Percentiles rank a stretch among this genome's conserved stretches.
phyloP scores from a whole-genome alignment of 768 basidiomycete genomes.

The Hydnomerulius pinastri region DNA sequence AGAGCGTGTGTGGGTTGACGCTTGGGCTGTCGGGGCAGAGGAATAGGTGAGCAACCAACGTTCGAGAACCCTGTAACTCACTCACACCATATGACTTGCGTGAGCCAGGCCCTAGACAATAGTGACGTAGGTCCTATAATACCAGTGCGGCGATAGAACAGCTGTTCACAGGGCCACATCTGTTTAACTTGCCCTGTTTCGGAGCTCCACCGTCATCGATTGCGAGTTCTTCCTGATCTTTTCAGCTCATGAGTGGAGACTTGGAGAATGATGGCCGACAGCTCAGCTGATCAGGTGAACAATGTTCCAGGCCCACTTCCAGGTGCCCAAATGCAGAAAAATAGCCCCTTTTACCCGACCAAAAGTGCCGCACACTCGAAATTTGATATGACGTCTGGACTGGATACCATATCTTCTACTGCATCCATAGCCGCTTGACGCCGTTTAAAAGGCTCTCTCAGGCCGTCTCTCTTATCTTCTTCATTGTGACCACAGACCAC shows the following conservation, averaged over 20 bases:
- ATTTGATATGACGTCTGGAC: not conserved
- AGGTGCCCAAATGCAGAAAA: not conserved
- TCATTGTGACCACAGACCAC: not conserved
- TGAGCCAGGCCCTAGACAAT: too few species aligned
- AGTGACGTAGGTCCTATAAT: too few species aligned
- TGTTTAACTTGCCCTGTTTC: not conserved
- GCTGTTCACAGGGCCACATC: not conserved
- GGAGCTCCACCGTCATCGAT: not conserved
- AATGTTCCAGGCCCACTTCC: not conserved
- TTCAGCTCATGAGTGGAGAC: not conserved
- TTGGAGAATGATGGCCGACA: not conserved
- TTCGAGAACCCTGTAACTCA: too few species aligned
- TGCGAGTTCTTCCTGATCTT: not conserved
- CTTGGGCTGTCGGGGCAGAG: too few species aligned
- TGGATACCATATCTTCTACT: not conserved
- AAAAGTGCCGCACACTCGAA: too few species aligned
- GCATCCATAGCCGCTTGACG: not conserved
- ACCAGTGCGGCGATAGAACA: not conserved
- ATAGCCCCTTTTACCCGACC: not conserved
- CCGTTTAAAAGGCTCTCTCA: not conserved
- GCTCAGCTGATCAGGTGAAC: not conserved
- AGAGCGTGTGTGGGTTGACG: too few species aligned
- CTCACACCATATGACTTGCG: too few species aligned
- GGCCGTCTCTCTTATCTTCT: not conserved
- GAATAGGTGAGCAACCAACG: too few species aligned